Evolutionary conservation across 192 early-diverging fungal species (phyloP), one percentile per base, ranked within the genome.

Genomic region (Allomyces javanicus): DNA sequence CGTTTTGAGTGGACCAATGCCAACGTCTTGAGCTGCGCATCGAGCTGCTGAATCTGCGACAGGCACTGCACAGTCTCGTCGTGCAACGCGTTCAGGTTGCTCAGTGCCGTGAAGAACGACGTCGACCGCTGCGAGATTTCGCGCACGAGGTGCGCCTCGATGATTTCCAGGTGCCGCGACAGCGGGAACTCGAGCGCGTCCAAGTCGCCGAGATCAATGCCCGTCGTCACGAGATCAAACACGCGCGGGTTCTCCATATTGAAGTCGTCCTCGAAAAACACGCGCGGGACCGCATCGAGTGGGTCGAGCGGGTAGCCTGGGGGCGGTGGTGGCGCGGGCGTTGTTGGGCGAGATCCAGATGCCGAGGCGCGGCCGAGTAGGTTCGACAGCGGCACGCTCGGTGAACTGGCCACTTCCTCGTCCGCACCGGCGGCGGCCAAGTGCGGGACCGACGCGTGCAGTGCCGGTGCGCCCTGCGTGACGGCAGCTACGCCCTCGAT

Each of bases 61-160:
- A 99, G 87, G 70, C 94, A 97, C 17, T 85, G 78, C 61, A 90
- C 76, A 0, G 93, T 97, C 69, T 99, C 93, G 1, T 85, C 81
- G 72, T 99, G 91, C 50, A 99, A 75, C 14, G 87, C 87, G 73
- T 97, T 89, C 44, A 99, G 78, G 66, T 92, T 97, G 9, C 87
- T 86, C 11, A 99, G 75, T 0, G 96, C 95, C 27, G 88, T 85
- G 72, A 99, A 99, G 70, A 99, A 99, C 0, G 95, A 93, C 10
- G 86, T 83, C n/a, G 92, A 94, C 24, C 95, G 77, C 24, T 85
- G 81, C 40, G 92, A 92, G 58, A 99, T 99, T 71, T 99, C 96
- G 62, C 86, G 87, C 23, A 94, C 86, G 25, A 99, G 73, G 67
- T 97, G 93, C 3, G 90, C 85, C 71, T 99, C 95, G 3, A 97